These are phyloP conservation scores for Kregervanrija delftensis DNA, from an alignment of 805 yeast genomes.

Conservation along the genomic window DNA sequence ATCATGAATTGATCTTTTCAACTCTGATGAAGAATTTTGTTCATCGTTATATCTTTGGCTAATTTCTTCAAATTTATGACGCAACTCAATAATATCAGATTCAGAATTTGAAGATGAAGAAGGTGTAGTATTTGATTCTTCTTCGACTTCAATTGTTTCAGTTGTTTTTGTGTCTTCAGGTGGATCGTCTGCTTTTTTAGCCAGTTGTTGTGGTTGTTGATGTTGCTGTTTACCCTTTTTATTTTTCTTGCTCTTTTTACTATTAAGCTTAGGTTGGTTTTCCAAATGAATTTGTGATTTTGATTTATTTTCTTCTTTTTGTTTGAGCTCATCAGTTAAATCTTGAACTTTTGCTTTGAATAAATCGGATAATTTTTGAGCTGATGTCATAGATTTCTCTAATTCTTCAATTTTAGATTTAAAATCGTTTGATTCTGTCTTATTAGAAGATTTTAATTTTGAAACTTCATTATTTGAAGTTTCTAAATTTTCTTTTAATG, in stretches of 20 bases:
- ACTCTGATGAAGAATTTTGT: constrained; percentile 8
- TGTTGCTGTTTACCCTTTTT: constrained; percentile 9
- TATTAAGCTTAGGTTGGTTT: constrained; percentile 5
- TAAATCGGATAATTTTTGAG: constrained; percentile 15
- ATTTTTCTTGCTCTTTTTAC: constrained; percentile 15
- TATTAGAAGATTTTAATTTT: neutral
- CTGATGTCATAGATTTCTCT: constrained; percentile 19
- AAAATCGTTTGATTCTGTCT: constrained; percentile 1
- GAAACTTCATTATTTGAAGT: neutral
- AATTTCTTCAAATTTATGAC: constrained; percentile 19
- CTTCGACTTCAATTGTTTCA: constrained; percentile 4
- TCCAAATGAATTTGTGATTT: constrained; percentile 4
- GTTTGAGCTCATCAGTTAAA: constrained; percentile 15
- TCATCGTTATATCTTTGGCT: constrained; percentile 6
- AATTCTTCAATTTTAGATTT: constrained; percentile 9
- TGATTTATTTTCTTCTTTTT: neutral
- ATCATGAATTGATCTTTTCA: constrained; percentile 27
- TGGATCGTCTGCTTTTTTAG: constrained; percentile 13
- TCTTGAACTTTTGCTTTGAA: constrained; percentile 22
- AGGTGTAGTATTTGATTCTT: neutral
- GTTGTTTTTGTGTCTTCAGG: constrained; percentile 16
- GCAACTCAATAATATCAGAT: constrained; percentile 19
- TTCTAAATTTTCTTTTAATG: constrained; percentile 3
- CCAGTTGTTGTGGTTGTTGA: constrained; percentile 9
- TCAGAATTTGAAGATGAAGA: constrained; percentile 1